Percentiles rank a stretch among this genome's conserved stretches.
Evolutionary conservation across 2,329 filamentous ascomycete species (phyloP).

Genomic region (Verticillium klebahnii): DNA sequence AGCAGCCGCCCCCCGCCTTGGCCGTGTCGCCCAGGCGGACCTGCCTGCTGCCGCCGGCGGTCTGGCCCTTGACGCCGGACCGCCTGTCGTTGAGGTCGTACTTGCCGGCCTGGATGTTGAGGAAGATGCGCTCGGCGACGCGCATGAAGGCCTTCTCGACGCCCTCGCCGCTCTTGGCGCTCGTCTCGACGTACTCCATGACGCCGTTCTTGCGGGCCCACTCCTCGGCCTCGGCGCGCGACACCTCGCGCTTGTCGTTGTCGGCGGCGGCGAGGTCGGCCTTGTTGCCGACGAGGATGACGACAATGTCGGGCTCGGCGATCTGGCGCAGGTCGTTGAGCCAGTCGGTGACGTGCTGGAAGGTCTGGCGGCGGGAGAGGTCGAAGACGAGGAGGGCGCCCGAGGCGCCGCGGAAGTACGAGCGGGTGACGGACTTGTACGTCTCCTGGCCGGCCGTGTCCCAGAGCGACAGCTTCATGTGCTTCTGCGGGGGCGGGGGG

Average conservation of each 20-base stretch:
- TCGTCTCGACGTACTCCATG: constrained; percentile 92
- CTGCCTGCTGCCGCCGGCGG: constrained; percentile 41
- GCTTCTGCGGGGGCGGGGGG: constrained; percentile 48
- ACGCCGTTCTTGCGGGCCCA: constrained; percentile 87
- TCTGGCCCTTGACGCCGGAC: constrained; percentile 79
- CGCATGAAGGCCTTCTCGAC: constrained; percentile 92
- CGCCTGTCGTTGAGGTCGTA: constrained; percentile 93
- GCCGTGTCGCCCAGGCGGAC: constrained; percentile 41
- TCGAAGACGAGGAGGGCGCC: constrained; percentile 86
- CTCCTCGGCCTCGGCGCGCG: constrained; percentile 74
- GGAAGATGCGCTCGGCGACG: constrained; percentile 91
- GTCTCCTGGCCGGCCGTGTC: constrained; percentile 96
- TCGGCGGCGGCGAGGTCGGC: constrained; percentile 61
- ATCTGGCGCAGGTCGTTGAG: constrained; percentile 90
- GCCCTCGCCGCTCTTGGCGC: constrained; percentile 89
- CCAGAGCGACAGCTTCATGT: constrained; percentile 95
- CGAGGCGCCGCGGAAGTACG: constrained; percentile 79
- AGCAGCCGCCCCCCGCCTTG: constrained; percentile 39
- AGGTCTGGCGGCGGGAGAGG: constrained; percentile 80
- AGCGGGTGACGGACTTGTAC: constrained; percentile 92
- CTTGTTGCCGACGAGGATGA: constrained; percentile 95
- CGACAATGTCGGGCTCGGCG: constrained; percentile 90
- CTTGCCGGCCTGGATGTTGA: constrained; percentile 91
- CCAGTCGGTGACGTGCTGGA: constrained; percentile 87
- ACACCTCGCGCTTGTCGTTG: constrained; percentile 70